A percentile compares a stretch with the other conserved stretches of the same genome.
These are phyloP conservation scores for Aspergillus piperis DNA, from an alignment of 2,329 filamentous ascomycete species.

Conservation along the genomic window DNA sequence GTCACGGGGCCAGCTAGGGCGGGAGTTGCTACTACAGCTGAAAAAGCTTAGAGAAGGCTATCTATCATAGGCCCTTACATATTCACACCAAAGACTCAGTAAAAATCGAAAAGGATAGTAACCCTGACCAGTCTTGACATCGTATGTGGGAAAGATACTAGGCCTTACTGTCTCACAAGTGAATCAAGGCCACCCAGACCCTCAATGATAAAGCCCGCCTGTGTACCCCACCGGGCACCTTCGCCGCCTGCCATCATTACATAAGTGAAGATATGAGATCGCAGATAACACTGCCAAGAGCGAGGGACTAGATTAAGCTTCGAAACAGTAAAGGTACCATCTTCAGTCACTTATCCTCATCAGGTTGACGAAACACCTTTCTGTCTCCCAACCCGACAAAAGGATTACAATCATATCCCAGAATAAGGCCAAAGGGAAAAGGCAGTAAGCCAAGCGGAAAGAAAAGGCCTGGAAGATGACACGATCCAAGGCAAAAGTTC, in stretches of 20 bases:
- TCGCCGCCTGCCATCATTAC: background rate
- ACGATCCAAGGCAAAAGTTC: slow-evolving; percentile 21
- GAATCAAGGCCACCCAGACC: background rate
- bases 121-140: background rate
- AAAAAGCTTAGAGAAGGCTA: background rate
- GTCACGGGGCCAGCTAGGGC: background rate
- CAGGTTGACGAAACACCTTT: background rate
- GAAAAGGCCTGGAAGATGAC: slow-evolving; percentile 14
- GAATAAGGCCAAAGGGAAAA: too few relatives aligned
- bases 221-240: background rate
- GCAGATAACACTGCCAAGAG: background rate
- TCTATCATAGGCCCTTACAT: background rate
- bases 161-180: too few relatives aligned
- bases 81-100: too few relatives aligned
- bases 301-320: background rate
- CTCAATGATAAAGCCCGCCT: background rate
- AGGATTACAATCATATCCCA: too few relatives aligned
- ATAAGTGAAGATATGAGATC: background rate
- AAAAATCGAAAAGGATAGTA: too few relatives aligned
- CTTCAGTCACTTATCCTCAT: background rate
- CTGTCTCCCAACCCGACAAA: too few relatives aligned
- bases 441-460: background rate
- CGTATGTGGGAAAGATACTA: background rate
- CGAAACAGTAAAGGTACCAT: background rate
- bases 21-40: background rate